Conservation (phyloP, 2,329 filamentous ascomycete genomes). For the Chaetomiaceae sp. region DNA sequence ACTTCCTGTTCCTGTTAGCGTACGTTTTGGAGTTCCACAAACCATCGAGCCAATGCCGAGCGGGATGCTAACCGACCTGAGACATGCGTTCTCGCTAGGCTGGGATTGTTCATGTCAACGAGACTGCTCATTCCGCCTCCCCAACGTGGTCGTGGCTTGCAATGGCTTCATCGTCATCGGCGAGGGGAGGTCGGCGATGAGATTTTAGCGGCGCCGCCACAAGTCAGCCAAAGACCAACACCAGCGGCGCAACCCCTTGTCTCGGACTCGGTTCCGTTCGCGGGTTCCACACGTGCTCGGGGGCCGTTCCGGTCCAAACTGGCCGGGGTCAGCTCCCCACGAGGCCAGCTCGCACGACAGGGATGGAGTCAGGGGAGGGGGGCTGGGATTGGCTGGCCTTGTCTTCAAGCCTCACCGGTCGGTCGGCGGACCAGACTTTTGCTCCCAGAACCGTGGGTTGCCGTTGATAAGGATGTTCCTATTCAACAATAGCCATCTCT, state of each 20-base stretch:
- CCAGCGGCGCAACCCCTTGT: too few species aligned
- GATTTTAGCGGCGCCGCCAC: not conserved
- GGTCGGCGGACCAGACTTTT: not conserved
- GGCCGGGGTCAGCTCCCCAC: not conserved
- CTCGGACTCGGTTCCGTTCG: too few species aligned
- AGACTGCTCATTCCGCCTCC: not conserved
- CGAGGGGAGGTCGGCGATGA: not conserved
- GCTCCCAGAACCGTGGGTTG: not conserved
- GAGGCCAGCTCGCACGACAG: too few species aligned
- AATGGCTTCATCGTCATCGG: too few species aligned
- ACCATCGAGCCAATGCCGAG: not conserved
- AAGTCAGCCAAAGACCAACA: not conserved
- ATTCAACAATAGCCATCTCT: too few species aligned
- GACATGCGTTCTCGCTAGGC: constrained; percentile 6
- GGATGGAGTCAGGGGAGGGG: not conserved
- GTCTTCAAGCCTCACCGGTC: constrained; percentile 1
- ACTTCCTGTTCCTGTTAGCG: not conserved
- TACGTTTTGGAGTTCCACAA: not conserved
- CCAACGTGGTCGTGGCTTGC: too few species aligned
- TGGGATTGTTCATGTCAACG: not conserved
- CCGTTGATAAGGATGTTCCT: not conserved
- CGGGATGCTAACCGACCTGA: constrained; percentile 3
- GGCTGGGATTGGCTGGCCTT: constrained; percentile 2
- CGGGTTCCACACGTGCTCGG: not conserved
- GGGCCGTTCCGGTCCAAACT: not conserved